phyloP scores from a whole-genome alignment of 164 flowering plant species.

The Cinnamomum chago region DNA sequence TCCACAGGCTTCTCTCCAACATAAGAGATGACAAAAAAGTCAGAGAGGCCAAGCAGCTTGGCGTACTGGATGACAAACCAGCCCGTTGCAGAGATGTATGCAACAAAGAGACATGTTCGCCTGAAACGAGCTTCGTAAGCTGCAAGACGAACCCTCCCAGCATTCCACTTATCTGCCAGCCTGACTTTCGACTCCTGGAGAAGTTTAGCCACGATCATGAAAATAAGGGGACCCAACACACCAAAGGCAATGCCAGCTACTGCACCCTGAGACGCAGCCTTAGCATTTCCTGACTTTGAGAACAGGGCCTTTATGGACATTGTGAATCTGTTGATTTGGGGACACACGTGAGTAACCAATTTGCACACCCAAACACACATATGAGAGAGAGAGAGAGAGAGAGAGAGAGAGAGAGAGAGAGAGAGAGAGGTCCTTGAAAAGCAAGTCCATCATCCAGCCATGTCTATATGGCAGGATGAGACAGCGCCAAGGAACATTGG shows the following conservation, averaged over 20 bases:
- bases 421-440: neutral
- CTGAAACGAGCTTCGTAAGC: conserved; percentile 16
- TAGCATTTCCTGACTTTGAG: conserved; percentile 16
- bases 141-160: conserved; percentile 9
- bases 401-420: neutral
- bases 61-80: conserved; percentile 56
- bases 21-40: conserved; percentile 10
- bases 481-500: neutral
- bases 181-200: conserved; percentile 24
- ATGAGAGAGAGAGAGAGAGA: neutral
- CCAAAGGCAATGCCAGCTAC: conserved; percentile 50
- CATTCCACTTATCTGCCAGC: conserved; percentile 11
- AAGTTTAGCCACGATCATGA: conserved; percentile 29
- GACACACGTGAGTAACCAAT: neutral
- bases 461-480: neutral
- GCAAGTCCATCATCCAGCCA: neutral
- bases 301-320: conserved; percentile 32
- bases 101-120: conserved; percentile 46
- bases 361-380: neutral
- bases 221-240: conserved; percentile 38
- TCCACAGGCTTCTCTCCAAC: neutral
- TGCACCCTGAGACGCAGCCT: conserved; percentile 32
- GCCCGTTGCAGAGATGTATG: conserved; percentile 48
- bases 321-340: conserved; percentile 30
- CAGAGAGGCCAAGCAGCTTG: conserved; percentile 42